Evolutionary conservation across 2,329 filamentous ascomycete species (phyloP), one percentile per base, ranked within the genome.

Genomic region (Monosporascus sp.): DNA sequence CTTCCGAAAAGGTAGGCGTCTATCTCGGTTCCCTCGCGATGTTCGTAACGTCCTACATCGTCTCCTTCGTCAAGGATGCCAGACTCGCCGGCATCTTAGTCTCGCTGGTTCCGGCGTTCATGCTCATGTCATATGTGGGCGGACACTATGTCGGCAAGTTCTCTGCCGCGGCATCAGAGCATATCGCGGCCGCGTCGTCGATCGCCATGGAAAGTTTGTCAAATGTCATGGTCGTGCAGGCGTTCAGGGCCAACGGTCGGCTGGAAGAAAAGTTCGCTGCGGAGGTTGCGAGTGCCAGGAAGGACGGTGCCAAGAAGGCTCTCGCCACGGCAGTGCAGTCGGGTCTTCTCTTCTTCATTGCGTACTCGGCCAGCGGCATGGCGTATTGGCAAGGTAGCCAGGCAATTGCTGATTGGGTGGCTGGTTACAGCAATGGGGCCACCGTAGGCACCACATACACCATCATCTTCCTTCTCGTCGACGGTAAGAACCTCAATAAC

Each of bases 281-380:
- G 4, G 72, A 77, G 41, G 70, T 85, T 6, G 70, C 68, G 19
- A 64, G 69, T 4, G 74, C 80, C 2, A 72, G 74, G 54, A 69
- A 64, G 2, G 73, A 78, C 44, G 81, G 76, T 2, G 66, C 82
- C 53, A 81, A 81, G 60, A 87, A 86, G 62, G 76, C 81, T 1
- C 65, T 76, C 1, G 75, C 77, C 0, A 73, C 78, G 35, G 84
- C 78, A 3, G 69, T 81, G 0, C 82, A 85, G 62, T 74, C 80
- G 7, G 84, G 83, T n/a, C 63, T 82, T n/a, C 67, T 87, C 19
- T 87, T 86, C 62, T 87, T 87, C 60, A 77, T 87, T 53, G 81
- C 83, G 3, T 87, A 85, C 58, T 74, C 80, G 2, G 82, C 82
- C 5, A 86, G 85, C 60, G 84, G 79, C 7, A 68, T 87, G 11